phyloP scores from a whole-genome alignment of 345 rosid genomes.

The Psidium guajava region DNA sequence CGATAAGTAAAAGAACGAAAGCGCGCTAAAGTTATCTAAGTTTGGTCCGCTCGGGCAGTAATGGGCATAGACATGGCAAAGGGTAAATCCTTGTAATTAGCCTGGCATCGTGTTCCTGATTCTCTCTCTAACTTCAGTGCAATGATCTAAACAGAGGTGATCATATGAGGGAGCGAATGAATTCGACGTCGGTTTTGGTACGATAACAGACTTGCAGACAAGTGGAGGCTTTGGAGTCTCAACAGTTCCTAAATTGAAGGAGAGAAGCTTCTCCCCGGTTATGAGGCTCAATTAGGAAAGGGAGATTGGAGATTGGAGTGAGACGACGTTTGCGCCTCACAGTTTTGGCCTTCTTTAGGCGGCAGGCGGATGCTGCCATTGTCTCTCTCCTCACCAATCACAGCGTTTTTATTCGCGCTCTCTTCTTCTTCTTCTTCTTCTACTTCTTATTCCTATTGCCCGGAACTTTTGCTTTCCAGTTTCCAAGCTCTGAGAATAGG shows the following conservation, averaged over 20 bases:
- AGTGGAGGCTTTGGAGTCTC: not conserved
- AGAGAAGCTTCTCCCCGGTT: not conserved
- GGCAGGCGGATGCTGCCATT: not conserved
- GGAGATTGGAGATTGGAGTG: not conserved
- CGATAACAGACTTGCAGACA: not conserved
- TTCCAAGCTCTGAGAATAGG: not conserved
- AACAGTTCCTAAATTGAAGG: constrained; percentile 5
- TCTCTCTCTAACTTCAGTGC: not conserved
- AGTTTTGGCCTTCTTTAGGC: not conserved
- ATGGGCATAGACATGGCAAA: not conserved
- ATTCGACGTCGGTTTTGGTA: not conserved
- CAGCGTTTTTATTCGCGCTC: not conserved
- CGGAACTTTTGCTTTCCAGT: not conserved
- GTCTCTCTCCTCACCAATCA: not conserved
- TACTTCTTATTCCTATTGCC: not conserved
- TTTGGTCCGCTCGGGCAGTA: not conserved
- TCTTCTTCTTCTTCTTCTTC: not conserved
- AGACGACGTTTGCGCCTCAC: not conserved
- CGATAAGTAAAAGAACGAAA: not conserved
- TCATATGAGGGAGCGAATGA: not conserved
- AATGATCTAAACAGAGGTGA: not conserved
- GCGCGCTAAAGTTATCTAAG: not conserved
- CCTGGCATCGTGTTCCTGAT: not conserved
- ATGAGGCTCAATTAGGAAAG: not conserved
- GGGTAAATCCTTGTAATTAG: not conserved